Evolutionary conservation across 306 rosid species (phyloP).

Genomic region (Quercus parvula): DNA sequence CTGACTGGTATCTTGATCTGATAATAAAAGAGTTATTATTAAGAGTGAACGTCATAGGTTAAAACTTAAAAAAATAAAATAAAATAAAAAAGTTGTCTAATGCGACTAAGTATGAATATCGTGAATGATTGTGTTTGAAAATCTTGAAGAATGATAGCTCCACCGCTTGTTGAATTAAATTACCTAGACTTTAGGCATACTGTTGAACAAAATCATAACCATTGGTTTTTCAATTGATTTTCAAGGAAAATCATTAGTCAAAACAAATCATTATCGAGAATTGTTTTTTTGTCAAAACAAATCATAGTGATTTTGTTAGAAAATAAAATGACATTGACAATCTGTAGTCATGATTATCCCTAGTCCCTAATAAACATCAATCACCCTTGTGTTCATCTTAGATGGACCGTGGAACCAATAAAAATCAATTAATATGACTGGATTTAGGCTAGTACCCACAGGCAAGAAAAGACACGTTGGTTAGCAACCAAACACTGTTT

Average conservation of each 20-base stretch:
- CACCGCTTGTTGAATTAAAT: background rate
- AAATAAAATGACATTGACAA: background rate
- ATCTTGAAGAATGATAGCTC: background rate
- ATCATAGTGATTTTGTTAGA: background rate
- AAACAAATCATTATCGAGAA: background rate
- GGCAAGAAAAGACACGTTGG: too few relatives aligned
- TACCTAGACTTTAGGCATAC: background rate
- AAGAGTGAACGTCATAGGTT: fast-evolving
- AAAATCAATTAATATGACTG: too few relatives aligned
- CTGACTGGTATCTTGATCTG: fast-evolving
- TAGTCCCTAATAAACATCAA: too few relatives aligned
- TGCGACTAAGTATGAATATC: background rate
- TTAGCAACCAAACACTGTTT: too few relatives aligned
- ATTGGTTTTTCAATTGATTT: background rate
- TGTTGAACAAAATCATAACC: background rate
- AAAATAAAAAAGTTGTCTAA: too few relatives aligned
- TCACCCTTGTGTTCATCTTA: too few relatives aligned
- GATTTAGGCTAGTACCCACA: too few relatives aligned
- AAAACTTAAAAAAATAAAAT: too few relatives aligned
- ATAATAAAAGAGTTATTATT: too few relatives aligned
- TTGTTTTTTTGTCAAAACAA: background rate
- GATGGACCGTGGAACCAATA: too few relatives aligned
- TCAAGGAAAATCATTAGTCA: background rate
- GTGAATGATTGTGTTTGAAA: conserved; percentile 6
- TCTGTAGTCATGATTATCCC: too few relatives aligned